Evolutionary conservation across 2,329 filamentous ascomycete species (phyloP), one percentile per base, ranked within the genome.

Genomic region (Ceratocystis diversiconidia): DNA sequence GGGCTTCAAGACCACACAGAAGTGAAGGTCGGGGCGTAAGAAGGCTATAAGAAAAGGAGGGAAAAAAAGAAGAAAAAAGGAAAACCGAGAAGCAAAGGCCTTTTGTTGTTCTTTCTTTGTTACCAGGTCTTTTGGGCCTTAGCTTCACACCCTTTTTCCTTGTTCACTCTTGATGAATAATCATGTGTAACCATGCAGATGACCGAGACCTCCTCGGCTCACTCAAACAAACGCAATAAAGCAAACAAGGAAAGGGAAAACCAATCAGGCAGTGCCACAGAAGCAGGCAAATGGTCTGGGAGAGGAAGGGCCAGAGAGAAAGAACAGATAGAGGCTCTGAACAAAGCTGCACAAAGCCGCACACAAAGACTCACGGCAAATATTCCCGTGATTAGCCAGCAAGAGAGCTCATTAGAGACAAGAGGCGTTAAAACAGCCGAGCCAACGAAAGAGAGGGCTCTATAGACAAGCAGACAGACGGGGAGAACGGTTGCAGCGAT

Each of bases 181-280:
- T 8, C 25, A 28, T 41, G 44, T 63, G 44, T 36, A 63, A 63
- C 61, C 5, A 63, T 63, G 61, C 61, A 50, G n/a, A 15, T 28
- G 46, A 48, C 61, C 44, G 61, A 63, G 61, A 63, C 61, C 30
- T 32, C 36, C 50, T 63, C 61, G 61, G 61, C 28, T 63, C 43
- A 28, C 44, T 5, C 32, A 36, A 52, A 52, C 43, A 28, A 15
- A 52, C 36, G 36, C 36, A 28, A 10, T 25, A 52, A 15, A 52
- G 48, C 22, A 28, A 28, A 15, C 48, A 52, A 52, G 22, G 48
- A 19, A 52, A 28, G 2, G 36, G 50, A 28, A 30, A 32, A 22
- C 46, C 30, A 52, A 30, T 17, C 25, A 30, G 12, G 61, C 22
- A n/a, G 48, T 28, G 25, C 22, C 48, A 52, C 8, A 19, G n/a